Evolutionary conservation across 306 rosid species (phyloP).

Genomic region (Cucurbita maxima): DNA sequence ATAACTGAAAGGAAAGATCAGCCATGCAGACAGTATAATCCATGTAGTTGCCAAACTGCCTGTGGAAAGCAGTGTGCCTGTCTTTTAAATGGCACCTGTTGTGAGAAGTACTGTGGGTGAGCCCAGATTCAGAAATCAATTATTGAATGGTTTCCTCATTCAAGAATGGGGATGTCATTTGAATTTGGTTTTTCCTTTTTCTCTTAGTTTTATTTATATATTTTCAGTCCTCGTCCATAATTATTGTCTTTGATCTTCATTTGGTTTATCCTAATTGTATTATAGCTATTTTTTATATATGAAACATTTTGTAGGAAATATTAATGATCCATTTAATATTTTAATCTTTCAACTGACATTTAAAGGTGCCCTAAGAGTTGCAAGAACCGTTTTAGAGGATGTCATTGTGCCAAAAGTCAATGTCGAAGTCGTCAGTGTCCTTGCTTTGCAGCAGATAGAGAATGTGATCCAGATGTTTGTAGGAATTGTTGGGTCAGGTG

Average conservation of each 20-base stretch:
- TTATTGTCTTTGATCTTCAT: not conserved
- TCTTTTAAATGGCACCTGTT: slow-evolving; percentile 91
- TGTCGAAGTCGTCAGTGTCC: slow-evolving; percentile 97
- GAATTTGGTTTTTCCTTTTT: not conserved
- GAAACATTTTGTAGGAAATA: not conserved
- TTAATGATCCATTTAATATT: not conserved
- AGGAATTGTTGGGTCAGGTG: slow-evolving; percentile 99
- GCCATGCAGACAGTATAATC: slow-evolving; percentile 97
- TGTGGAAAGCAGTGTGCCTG: slow-evolving; percentile 96
- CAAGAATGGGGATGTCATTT: not conserved
- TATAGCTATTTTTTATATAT: not conserved
- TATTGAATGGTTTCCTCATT: not conserved
- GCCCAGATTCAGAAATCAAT: slow-evolving; percentile 9
- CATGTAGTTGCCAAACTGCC: slow-evolving; percentile 86
- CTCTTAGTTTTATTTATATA: not conserved
- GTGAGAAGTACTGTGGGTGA: slow-evolving; percentile 98
- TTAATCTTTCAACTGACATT: not conserved
- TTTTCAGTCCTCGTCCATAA: not conserved
- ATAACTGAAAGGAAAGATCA: slow-evolving; percentile 94
- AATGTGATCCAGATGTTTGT: slow-evolving; percentile 96
- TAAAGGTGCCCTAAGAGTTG: slow-evolving; percentile 83
- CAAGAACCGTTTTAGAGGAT: slow-evolving; percentile 89
- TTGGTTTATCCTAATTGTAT: not conserved
- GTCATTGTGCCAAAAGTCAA: slow-evolving; percentile 99
- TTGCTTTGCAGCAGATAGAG: slow-evolving; percentile 98